These are phyloP conservation scores for Thielaviopsis punctulata DNA, from an alignment of 2,329 filamentous ascomycete genomes.

Conservation along the genomic window DNA sequence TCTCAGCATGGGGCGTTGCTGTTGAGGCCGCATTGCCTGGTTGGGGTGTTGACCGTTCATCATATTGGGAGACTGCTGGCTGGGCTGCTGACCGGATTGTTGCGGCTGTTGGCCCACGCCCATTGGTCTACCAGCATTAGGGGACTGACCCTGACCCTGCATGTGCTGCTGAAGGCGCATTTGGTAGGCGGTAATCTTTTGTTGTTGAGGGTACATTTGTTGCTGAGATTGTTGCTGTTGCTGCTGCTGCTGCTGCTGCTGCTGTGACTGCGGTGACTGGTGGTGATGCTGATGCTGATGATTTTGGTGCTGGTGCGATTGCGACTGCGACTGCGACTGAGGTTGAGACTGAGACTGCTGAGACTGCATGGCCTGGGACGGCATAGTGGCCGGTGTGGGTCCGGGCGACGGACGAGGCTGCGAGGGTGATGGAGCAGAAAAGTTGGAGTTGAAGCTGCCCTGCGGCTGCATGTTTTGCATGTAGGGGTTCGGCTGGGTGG, in stretches of 20 bases:
- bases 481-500: slow-evolving; percentile 57
- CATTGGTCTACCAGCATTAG: slow-evolving; percentile 13
- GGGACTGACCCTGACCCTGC: slow-evolving; percentile 25
- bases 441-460: slow-evolving; percentile 37
- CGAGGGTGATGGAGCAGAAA: slow-evolving; percentile 34
- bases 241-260: slow-evolving; percentile 14
- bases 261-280: slow-evolving; percentile 38
- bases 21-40: slow-evolving; percentile 33
- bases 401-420: slow-evolving; percentile 38
- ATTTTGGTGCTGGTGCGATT: slow-evolving; percentile 23
- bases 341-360: slow-evolving; percentile 26
- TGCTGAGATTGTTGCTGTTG: slow-evolving; percentile 26
- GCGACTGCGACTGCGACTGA: slow-evolving; percentile 25
- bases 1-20: slow-evolving; percentile 23
- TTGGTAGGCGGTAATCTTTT: slow-evolving; percentile 54
- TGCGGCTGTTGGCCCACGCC: neutral
- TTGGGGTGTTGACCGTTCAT: slow-evolving; percentile 13
- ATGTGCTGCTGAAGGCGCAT: slow-evolving; percentile 64
- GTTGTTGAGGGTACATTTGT: slow-evolving; percentile 37
- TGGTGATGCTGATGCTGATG: slow-evolving; percentile 16
- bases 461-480: slow-evolving; percentile 40
- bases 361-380: slow-evolving; percentile 36
- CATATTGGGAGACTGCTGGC: slow-evolving; percentile 5
- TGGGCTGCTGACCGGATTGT: neutral
- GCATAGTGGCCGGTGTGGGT: slow-evolving; percentile 31